Percentiles rank a stretch among this genome's conserved stretches.
Conservation (phyloP, 2,329 filamentous ascomycete genomes). For the Rhynchosporium agropyri region DNA sequence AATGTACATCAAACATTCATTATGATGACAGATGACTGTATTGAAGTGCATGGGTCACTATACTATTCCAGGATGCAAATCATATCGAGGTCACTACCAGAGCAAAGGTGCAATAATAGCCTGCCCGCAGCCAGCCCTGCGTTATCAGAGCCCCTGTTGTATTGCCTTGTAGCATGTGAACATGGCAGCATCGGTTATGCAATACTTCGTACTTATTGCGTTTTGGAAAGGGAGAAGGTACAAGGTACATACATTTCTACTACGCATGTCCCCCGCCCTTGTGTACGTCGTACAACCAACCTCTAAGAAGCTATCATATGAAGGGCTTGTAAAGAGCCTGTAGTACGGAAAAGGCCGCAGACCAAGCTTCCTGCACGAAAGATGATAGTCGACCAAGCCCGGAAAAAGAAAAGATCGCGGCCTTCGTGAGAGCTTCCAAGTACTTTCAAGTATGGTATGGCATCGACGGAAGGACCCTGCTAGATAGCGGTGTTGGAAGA, state of each 20-base stretch:
- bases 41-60: background rate
- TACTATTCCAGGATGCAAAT: background rate
- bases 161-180: conserved; percentile 15
- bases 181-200: conserved; percentile 5
- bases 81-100: background rate
- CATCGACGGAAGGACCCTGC: background rate
- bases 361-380: background rate
- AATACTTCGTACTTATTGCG: background rate
- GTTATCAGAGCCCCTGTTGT: conserved; percentile 5
- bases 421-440: background rate
- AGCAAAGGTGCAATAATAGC: background rate
- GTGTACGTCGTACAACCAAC: conserved; percentile 7
- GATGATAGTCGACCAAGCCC: conserved; percentile 8
- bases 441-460: background rate
- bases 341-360: background rate
- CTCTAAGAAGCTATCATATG: conserved; percentile 7
- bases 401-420: conserved; percentile 11
- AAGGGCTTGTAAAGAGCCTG: conserved; percentile 1
- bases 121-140: conserved; percentile 3
- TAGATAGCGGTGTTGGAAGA: conserved; percentile 8
- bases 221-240: background rate
- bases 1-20: conserved; percentile 4
- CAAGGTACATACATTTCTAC: conserved; percentile 11
- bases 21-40: conserved; percentile 6
- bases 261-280: background rate